These are phyloP conservation scores for Cryomyces minteri DNA, from an alignment of 495 filamentous ascomycete genomes.

Conservation along the genomic window DNA sequence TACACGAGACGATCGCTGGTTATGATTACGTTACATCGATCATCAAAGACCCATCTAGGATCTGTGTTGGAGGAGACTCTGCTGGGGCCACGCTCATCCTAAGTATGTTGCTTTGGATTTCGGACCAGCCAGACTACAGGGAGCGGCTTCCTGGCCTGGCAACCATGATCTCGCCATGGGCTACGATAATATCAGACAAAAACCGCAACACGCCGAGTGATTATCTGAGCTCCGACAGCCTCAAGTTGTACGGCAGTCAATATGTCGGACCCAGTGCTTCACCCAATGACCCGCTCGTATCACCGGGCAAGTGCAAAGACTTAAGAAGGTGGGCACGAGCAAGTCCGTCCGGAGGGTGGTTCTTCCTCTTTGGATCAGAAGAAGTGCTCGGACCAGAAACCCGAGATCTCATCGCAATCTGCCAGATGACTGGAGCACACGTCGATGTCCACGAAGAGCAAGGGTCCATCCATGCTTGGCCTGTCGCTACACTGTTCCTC, in stretches of 20 bases:
- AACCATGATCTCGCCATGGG: constrained; percentile 35
- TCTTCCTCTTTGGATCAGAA: constrained; percentile 47
- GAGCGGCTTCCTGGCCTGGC: constrained; percentile 37
- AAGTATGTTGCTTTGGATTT: constrained; percentile 42
- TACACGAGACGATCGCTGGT: constrained; percentile 41
- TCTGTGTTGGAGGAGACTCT: constrained; percentile 55
- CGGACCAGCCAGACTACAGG: constrained; percentile 17
- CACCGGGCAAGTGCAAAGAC: constrained; percentile 49
- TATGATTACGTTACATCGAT: constrained; percentile 45
- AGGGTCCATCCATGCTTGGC: constrained; percentile 62
- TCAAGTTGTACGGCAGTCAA: constrained; percentile 44
- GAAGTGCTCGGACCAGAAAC: constrained; percentile 54
- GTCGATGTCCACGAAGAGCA: constrained; percentile 32
- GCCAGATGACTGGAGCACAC: constrained; percentile 27
- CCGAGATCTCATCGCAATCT: constrained; percentile 26
- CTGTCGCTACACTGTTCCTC: constrained; percentile 51
- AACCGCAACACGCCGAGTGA: constrained; percentile 41
- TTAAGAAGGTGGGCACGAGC: constrained; percentile 41
- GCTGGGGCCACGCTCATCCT: constrained; percentile 54
- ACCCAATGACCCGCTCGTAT: constrained; percentile 35
- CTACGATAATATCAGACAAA: constrained; percentile 33
- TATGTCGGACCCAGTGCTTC: constrained; percentile 34
- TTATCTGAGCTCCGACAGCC: constrained; percentile 33
- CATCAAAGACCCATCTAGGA: constrained; percentile 29
- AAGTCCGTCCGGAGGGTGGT: constrained; percentile 36